Evolutionary conservation across 441 rosid species (phyloP).

Genomic region (Populus hybrid): DNA sequence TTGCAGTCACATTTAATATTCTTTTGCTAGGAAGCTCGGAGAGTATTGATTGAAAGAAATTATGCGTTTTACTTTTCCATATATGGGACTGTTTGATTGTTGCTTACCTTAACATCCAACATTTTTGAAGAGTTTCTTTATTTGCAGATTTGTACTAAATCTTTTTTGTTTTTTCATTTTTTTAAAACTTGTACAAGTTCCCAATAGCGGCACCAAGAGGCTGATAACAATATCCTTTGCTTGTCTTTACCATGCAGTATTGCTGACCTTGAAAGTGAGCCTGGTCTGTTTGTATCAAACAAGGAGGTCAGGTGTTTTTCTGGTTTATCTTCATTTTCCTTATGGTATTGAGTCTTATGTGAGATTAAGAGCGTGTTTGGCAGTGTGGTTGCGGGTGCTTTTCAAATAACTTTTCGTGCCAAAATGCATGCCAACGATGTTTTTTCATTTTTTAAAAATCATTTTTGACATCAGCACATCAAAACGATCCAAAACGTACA

Average conservation of each 20-base stretch:
- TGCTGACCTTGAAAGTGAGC: slow-evolving; percentile 85
- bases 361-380: too few relatives aligned
- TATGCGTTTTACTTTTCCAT: not conserved
- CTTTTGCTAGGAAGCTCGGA: not conserved
- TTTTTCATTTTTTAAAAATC: too few relatives aligned
- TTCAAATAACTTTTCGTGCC: too few relatives aligned
- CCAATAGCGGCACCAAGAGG: not conserved
- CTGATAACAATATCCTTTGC: slow-evolving; percentile 6
- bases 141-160: not conserved
- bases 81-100: not conserved
- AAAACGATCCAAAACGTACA: too few relatives aligned
- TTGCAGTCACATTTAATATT: not conserved
- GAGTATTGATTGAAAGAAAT: not conserved
- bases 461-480: too few relatives aligned
- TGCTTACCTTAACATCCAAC: not conserved
- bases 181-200: not conserved
- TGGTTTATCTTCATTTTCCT: not conserved
- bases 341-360: not conserved
- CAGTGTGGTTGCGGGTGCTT: too few relatives aligned
- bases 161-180: not conserved
- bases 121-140: not conserved
- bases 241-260: slow-evolving; percentile 40
- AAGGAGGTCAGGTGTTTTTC: slow-evolving; percentile 53
- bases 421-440: too few relatives aligned
- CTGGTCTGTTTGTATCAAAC: slow-evolving; percentile 65